Evolutionary conservation across 345 rosid genomes (phyloP).

Genomic region (Gossypium sturtianum): DNA sequence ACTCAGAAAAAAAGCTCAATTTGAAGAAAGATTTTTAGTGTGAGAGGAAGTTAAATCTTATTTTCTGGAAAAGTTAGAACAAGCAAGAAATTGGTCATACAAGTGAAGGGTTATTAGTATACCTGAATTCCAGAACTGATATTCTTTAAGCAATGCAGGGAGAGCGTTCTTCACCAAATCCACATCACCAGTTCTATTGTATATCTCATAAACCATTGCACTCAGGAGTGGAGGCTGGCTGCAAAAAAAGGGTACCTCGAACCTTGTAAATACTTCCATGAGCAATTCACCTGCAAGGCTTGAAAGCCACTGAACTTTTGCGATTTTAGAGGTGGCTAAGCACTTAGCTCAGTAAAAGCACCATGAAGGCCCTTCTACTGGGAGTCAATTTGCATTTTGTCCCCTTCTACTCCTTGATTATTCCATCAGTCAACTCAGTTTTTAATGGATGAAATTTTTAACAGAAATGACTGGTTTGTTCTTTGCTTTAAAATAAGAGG

Average conservation of each 20-base stretch:
- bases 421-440: no score
- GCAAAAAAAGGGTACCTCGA: slow-evolving; percentile 6
- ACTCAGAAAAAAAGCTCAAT: background rate
- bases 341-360: no score
- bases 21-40: background rate
- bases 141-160: slow-evolving; percentile 69
- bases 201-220: slow-evolving; percentile 73
- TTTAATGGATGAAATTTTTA: no score
- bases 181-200: slow-evolving; percentile 53
- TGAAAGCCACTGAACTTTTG: no score
- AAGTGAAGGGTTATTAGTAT: background rate
- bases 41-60: background rate
- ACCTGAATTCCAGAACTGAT: slow-evolving; percentile 82
- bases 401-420: no score
- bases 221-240: slow-evolving; percentile 93
- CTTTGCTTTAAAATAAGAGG: no score
- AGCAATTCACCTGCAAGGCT: background rate
- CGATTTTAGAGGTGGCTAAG: no score
- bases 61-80: background rate
- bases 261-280: background rate
- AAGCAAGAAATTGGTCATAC: background rate
- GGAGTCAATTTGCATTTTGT: no score
- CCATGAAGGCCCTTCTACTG: no score
- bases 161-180: slow-evolving; percentile 49
- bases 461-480: no score